Evolutionary conservation across 2,329 filamentous ascomycete species (phyloP).

Genomic region (Gnomoniopsis sp.): DNA sequence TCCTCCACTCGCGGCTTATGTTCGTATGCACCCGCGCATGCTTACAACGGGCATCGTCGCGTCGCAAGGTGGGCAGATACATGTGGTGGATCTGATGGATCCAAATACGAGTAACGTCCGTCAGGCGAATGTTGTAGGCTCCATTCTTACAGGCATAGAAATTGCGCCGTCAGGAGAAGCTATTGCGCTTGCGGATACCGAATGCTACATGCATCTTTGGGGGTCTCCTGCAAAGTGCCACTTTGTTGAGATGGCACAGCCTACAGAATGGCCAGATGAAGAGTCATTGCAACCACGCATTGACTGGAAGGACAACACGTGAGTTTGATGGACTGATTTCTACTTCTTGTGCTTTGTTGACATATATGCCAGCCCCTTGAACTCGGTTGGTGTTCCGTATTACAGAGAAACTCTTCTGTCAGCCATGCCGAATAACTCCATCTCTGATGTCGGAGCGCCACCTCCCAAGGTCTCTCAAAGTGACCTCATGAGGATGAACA

Average conservation of each 20-base stretch:
- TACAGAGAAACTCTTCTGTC: constrained; percentile 87
- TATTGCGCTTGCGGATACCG: constrained; percentile 74
- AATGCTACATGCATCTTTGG: constrained; percentile 81
- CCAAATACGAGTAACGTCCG: constrained; percentile 82
- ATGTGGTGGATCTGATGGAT: constrained; percentile 94
- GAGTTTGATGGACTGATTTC: constrained; percentile 29
- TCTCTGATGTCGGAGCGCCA: constrained; percentile 83
- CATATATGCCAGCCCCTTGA: constrained; percentile 62
- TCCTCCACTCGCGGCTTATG: constrained; percentile 87
- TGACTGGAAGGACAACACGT: constrained; percentile 71
- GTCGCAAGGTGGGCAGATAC: constrained; percentile 88
- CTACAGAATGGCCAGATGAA: constrained; percentile 72
- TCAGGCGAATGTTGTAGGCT: constrained; percentile 69
- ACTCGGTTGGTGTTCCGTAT: constrained; percentile 84
- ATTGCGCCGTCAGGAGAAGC: constrained; percentile 86
- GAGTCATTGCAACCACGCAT: constrained; percentile 55
- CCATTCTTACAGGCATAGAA: constrained; percentile 75
- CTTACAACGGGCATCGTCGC: constrained; percentile 92
- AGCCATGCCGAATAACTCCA: constrained; percentile 79
- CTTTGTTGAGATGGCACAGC: constrained; percentile 77
- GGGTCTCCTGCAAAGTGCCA: constrained; percentile 81
- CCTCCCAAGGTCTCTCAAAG: constrained; percentile 71
- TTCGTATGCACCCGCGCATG: constrained; percentile 94
- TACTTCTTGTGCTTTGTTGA: background rate
- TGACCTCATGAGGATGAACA: constrained; percentile 65